Evolutionary conservation across 75 land plant species (phyloP).

Genomic region (Larix kaempferi): DNA sequence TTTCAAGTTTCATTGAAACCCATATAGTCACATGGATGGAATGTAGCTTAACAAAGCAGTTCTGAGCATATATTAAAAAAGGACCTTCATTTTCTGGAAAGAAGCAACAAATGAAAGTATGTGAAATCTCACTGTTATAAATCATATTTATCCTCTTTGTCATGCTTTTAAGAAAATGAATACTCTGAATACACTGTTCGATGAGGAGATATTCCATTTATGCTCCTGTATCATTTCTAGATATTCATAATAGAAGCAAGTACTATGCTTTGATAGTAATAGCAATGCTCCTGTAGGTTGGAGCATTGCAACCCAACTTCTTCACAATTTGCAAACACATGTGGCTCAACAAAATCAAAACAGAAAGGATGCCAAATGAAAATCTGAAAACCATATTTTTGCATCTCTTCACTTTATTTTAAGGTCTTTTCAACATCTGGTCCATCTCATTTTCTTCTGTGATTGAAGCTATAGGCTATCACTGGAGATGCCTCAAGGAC

Average conservation of each 20-base stretch:
- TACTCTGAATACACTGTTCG: background rate
- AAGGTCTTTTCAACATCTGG: background rate
- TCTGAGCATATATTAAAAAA: no score
- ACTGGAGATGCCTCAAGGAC: background rate
- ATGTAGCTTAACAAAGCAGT: no score
- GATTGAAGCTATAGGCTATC: background rate
- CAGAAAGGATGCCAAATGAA: background rate
- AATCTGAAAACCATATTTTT: background rate
- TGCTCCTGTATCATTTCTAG: background rate
- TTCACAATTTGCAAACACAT: background rate
- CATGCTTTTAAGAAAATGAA: background rate
- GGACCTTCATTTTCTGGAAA: no score
- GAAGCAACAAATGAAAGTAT: no score
- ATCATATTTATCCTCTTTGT: background rate
- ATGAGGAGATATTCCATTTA: background rate
- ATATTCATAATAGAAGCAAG: background rate
- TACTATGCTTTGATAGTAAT: background rate
- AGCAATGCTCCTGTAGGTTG: background rate
- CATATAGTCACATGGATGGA: no score
- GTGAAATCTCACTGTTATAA: background rate
- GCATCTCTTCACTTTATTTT: background rate
- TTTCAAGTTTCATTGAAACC: no score
- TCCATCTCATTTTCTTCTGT: background rate
- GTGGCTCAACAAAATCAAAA: background rate
- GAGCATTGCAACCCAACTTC: background rate